Conservation (phyloP, 2,329 filamentous ascomycete species). For the Fusarium decemcellulare region DNA sequence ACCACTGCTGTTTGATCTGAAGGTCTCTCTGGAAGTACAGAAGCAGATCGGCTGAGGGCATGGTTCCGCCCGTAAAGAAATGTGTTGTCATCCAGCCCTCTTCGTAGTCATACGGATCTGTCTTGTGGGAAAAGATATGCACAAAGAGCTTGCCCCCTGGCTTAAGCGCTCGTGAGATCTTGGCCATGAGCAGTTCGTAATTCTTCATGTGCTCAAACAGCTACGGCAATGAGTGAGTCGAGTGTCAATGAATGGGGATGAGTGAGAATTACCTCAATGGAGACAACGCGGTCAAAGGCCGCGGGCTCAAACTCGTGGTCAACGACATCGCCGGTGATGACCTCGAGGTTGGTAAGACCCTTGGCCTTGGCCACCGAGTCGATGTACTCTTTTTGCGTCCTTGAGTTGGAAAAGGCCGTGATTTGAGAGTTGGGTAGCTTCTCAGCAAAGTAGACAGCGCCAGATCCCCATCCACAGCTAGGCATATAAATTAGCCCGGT, state of each 20-base stretch:
- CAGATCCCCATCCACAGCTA: constrained; percentile 79
- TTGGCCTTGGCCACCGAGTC: constrained; percentile 70
- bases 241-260: background rate
- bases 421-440: constrained; percentile 72
- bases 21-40: constrained; percentile 77
- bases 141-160: constrained; percentile 77
- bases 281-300: constrained; percentile 75
- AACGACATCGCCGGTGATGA: constrained; percentile 77
- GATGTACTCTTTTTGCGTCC: constrained; percentile 77
- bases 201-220: constrained; percentile 86
- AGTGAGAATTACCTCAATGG: constrained; percentile 64
- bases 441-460: constrained; percentile 75
- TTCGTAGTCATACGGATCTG: constrained; percentile 79
- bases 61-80: constrained; percentile 82
- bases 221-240: constrained; percentile 50
- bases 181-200: constrained; percentile 76
- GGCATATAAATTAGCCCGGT: background rate
- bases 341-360: constrained; percentile 70
- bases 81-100: constrained; percentile 81
- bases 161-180: constrained; percentile 71
- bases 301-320: constrained; percentile 73
- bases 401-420: constrained; percentile 79
- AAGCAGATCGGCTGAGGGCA: constrained; percentile 77
- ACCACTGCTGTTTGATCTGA: constrained; percentile 75
- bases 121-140: constrained; percentile 76